Conservation (phyloP, 2,329 filamentous ascomycete species). For the Monosporascus ibericus region DNA sequence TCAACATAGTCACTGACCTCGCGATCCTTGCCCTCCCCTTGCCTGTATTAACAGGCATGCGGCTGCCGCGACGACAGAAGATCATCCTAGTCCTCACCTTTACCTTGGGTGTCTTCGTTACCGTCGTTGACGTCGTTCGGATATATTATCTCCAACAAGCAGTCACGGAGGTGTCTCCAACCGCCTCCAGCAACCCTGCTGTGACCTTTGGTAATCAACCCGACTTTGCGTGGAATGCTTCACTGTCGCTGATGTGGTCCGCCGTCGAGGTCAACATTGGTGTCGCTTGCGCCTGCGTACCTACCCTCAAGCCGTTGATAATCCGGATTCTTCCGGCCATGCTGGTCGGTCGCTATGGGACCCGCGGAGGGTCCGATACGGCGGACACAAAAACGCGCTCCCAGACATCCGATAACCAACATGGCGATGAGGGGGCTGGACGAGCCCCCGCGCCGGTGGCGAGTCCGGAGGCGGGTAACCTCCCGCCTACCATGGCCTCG, state of each 20-base stretch:
- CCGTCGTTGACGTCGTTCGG: conserved; percentile 79
- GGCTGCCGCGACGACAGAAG: conserved; percentile 78
- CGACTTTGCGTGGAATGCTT: conserved; percentile 67
- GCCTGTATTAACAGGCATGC: conserved; percentile 81
- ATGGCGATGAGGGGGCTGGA: conserved; percentile 16
- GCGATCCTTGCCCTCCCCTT: conserved; percentile 83
- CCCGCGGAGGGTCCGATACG: conserved; percentile 24
- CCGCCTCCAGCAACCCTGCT: conserved; percentile 28
- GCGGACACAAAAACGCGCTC: conserved; percentile 18
- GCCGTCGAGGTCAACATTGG: conserved; percentile 86
- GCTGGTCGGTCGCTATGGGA: conserved; percentile 46
- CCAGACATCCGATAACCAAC: conserved; percentile 12
- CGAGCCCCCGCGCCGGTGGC: conserved; percentile 4
- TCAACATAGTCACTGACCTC: conserved; percentile 89
- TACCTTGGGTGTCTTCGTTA: conserved; percentile 78
- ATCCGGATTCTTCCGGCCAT: conserved; percentile 55
- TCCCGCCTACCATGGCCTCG: conserved; percentile 9
- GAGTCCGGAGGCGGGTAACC: conserved; percentile 4
- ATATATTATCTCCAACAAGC: conserved; percentile 86
- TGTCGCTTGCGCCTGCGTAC: conserved; percentile 88
- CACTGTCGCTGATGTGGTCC: conserved; percentile 87
- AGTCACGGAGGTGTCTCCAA: conserved; percentile 36
- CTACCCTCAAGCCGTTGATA: conserved; percentile 81
- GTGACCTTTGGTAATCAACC: conserved; percentile 45
- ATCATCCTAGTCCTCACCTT: conserved; percentile 83